Evolutionary conservation across 768 basidiomycete species (phyloP), one percentile per base, ranked within the genome.

Genomic region (Glaciozyma antarctica): DNA sequence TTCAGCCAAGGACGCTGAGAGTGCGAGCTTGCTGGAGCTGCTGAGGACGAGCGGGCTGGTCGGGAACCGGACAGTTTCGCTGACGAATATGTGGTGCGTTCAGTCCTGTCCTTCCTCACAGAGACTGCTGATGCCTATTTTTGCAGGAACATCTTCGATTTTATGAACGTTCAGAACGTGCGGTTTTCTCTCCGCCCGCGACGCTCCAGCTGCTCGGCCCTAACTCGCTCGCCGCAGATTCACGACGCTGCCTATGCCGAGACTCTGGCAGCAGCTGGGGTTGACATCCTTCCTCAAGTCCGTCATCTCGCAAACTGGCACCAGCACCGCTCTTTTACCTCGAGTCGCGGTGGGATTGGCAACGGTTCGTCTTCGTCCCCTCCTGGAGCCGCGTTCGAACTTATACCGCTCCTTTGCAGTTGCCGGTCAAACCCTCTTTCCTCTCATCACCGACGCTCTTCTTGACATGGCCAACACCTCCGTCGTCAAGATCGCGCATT

Each of bases 161-260:
- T 58, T 22, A 26, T 58, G 15, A 58, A 58, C 43, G 57, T 58
- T 13, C 41, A 58, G 38, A 44, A 56, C 26, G 64, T 65, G 34
- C 16, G 62, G 19, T 21, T n/a, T 24, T 5, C 47, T 21, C 1
- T 47, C 13, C 26, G 22, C 26, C 9, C 32, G 9, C 32, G 9
- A 24, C 4, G 12, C 7, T 22, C 24, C 5, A 13, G 9, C 49
- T 15, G 26, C 13, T 24, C 49, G 49, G n/a, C 21, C 22, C 49
- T 51, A 13, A 51, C 47, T 22, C 55, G 17, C 12, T 30, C 84
- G 79, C 22, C 80, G 89, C 75, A 80, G 69, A 81, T 80, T 58
- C 87, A 93, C 81, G 90, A 92, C 81, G 84, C 83, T 78, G 86
- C 86, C 34, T 91, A 85, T 68, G 85, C 86, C 3, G 81, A 84